These are phyloP conservation scores for Alternaria ventricosa DNA, from an alignment of 2,329 filamentous ascomycete species.

Conservation along the genomic window DNA sequence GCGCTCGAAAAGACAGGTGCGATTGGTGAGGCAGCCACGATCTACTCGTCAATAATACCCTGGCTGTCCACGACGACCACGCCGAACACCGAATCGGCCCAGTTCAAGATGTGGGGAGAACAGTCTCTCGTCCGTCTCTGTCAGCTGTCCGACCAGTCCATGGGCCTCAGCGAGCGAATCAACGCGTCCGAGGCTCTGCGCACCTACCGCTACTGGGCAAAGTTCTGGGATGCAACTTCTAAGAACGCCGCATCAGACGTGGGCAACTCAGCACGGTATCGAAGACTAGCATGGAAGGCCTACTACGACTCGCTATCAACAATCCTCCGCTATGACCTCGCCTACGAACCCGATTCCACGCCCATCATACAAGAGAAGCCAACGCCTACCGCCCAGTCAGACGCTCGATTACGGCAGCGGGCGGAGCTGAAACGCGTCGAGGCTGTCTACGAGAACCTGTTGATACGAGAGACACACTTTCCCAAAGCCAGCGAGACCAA, in stretches of 20 bases:
- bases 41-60: conserved; percentile 70
- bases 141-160: conserved; percentile 68
- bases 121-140: conserved; percentile 77
- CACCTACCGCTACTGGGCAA: conserved; percentile 68
- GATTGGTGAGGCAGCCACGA: conserved; percentile 65
- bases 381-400: conserved; percentile 28
- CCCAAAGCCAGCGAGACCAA: conserved; percentile 83
- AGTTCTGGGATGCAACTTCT: conserved; percentile 64
- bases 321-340: conserved; percentile 71
- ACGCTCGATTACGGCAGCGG: conserved; percentile 60
- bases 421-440: conserved; percentile 82
- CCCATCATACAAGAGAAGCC: conserved; percentile 30
- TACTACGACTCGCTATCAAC: conserved; percentile 82
- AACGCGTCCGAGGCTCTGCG: conserved; percentile 49
- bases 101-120: conserved; percentile 80
- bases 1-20: conserved; percentile 54
- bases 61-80: conserved; percentile 65
- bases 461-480: conserved; percentile 81
- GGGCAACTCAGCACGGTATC: conserved; percentile 34
- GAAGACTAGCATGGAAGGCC: conserved; percentile 78
- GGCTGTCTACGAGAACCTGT: conserved; percentile 75
- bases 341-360: conserved; percentile 60
- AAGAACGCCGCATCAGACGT: conserved; percentile 25
- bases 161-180: conserved; percentile 46
- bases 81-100: conserved; percentile 55